Evolutionary conservation across 1,284 basidiomycete genomes (phyloP), one percentile per base, ranked within the genome.

Genomic region (Cryptococcus sp.): DNA sequence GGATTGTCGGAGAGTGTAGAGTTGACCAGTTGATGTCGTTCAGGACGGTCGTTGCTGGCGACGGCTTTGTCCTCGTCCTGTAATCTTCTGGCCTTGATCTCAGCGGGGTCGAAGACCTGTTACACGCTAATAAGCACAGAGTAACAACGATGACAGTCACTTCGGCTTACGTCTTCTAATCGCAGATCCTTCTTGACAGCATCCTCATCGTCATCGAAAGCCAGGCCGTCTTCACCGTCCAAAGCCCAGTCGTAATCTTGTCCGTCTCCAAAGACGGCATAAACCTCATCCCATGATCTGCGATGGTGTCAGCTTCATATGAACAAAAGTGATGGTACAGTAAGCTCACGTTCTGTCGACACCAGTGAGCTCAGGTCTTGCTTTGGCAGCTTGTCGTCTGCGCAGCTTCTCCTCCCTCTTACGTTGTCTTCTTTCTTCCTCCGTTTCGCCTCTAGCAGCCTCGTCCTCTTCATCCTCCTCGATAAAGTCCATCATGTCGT

Each of bases 71-170:
- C 96, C 62, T 93, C 93, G 65, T 95, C 92, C 4, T 93, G 97
- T 47, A 99, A 81, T 81, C 94, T 84, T 53, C 91, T 86, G 61
- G 88, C 90, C 64, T 87, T 87, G 73, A 99, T 98, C 82, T 98
- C 93, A 7, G 93, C 91, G 0, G 96, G 96, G 75, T 99, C 96
- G 69, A 99, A 99, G 62, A 99, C 93, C 91, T 96, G 69, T 20
- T 25, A 51, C 42, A 44, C 17, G 17, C 25, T 47, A 7, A 31
- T 55, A 19, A 55, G 54, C 41, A 13, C 31, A 35, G 31, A 35
- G 13, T 35, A 3, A 10, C 31, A 35, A 35, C 31, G 13, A 35
- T 13, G 31, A 35, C 8, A 13, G 31, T 35, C 13, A 2, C 13
- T 13, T 10, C 16, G 44, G 82, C 91, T 66, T 69, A 93, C 93